Conservation (phyloP, 495 filamentous ascomycete genomes). For the Tricharina praecox region DNA sequence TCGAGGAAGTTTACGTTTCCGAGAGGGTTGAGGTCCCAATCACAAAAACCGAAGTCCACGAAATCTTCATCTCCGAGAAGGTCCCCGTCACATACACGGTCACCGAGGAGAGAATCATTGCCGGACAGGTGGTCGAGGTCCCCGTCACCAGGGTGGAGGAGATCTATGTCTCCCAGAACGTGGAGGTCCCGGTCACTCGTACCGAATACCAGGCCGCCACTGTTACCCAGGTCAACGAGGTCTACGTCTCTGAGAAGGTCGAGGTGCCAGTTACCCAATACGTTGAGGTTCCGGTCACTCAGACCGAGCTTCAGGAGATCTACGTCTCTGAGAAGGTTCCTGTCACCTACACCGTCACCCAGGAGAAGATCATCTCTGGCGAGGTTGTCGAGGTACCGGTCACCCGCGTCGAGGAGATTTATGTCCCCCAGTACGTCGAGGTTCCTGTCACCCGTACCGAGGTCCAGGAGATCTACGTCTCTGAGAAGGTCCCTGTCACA, state of each 20-base stretch:
- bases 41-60: conserved; percentile 8
- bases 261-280: too few species aligned
- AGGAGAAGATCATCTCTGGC: neutral
- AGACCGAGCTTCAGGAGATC: conserved; percentile 14
- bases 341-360: conserved; percentile 4
- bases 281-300: neutral
- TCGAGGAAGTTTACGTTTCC: conserved; percentile 7
- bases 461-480: conserved; percentile 13
- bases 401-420: conserved; percentile 10
- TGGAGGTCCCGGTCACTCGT: conserved; percentile 22
- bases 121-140: neutral
- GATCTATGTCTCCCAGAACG: conserved; percentile 9
- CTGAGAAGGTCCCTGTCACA: conserved; percentile 8
- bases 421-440: conserved; percentile 2
- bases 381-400: neutral
- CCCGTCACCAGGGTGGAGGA: conserved; percentile 14
- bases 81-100: conserved; percentile 4
- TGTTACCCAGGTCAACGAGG: conserved; percentile 14
- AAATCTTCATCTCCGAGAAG: conserved; percentile 13
- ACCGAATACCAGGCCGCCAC: conserved; percentile 11
- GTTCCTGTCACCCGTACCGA: neutral
- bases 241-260: conserved; percentile 15
- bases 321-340: conserved; percentile 11
- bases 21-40: conserved; percentile 17
- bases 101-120: neutral